phyloP scores from a whole-genome alignment of 2,329 filamentous ascomycete genomes.

The Epichloe scottii region DNA sequence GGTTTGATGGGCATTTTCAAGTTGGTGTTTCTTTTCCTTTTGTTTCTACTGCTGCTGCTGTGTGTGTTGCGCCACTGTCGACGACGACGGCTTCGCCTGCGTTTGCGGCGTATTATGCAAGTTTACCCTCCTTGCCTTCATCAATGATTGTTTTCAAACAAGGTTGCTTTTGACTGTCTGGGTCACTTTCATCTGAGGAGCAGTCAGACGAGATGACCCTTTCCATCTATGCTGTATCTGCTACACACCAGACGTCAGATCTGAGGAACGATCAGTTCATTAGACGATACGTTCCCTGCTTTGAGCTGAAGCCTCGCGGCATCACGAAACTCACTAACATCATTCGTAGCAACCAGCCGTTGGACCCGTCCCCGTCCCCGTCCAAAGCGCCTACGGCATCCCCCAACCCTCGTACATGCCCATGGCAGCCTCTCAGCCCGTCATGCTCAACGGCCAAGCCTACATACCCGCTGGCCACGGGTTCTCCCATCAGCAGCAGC shows the following conservation, averaged over 20 bases:
- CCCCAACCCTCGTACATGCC: conserved; percentile 15
- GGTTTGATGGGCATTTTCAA: conserved; percentile 29
- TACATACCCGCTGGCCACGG: conserved; percentile 12
- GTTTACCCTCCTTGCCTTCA: conserved; percentile 10
- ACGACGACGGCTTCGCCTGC: conserved; percentile 20
- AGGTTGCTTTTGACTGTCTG: not conserved
- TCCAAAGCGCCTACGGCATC: conserved; percentile 19
- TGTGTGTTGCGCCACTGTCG: conserved; percentile 12
- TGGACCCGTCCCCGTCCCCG: conserved; percentile 15
- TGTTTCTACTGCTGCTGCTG: conserved; percentile 14
- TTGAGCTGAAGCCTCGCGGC: too few relatives aligned
- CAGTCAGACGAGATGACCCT: not conserved
- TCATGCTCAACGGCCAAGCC: conserved; percentile 21
- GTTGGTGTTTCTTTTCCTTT: conserved; percentile 17
- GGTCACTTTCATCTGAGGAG: not conserved
- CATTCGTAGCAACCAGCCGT: conserved; percentile 18
- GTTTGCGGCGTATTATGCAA: conserved; percentile 28
- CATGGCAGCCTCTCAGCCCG: conserved; percentile 15
- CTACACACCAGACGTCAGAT: not conserved
- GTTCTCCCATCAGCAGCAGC: conserved; percentile 13
- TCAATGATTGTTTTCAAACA: conserved; percentile 8
- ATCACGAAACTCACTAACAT: conserved; percentile 6
- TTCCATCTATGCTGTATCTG: not conserved
- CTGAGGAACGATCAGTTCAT: not conserved
- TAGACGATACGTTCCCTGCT: too few relatives aligned